Conservation (phyloP, 2,329 filamentous ascomycete genomes). For the Colletotrichum tamarilloi region DNA sequence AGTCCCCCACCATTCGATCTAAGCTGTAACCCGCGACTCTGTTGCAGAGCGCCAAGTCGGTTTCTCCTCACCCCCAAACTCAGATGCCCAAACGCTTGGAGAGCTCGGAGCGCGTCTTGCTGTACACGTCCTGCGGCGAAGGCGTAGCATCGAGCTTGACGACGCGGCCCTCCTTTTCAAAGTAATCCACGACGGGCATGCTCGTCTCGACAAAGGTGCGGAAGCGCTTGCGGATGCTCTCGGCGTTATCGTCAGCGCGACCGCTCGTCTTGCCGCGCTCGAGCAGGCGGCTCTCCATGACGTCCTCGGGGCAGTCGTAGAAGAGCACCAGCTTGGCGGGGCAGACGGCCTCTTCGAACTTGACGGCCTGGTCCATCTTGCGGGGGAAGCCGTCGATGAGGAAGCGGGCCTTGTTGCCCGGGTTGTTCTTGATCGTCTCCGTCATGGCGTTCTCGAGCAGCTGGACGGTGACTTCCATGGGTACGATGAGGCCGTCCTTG, state of each 20-base stretch:
- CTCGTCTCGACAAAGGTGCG: slow-evolving; percentile 93
- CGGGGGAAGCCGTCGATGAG: slow-evolving; percentile 87
- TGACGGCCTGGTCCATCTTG: slow-evolving; percentile 95
- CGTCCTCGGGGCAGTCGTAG: slow-evolving; percentile 90
- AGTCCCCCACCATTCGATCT: background rate
- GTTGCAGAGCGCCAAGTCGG: background rate
- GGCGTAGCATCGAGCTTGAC: slow-evolving; percentile 82
- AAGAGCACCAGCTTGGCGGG: slow-evolving; percentile 89
- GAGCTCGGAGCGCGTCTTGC: slow-evolving; percentile 63
- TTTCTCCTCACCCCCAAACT: slow-evolving; percentile 35
- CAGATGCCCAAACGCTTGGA: slow-evolving; percentile 56
- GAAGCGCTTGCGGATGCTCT: slow-evolving; percentile 97
- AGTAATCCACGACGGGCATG: slow-evolving; percentile 96
- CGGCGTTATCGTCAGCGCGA: slow-evolving; percentile 90
- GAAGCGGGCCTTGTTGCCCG: slow-evolving; percentile 71
- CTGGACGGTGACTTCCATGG: slow-evolving; percentile 98
- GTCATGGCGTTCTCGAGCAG: slow-evolving; percentile 95
- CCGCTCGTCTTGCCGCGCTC: slow-evolving; percentile 95
- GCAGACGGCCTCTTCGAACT: slow-evolving; percentile 92
- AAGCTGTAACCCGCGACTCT: background rate
- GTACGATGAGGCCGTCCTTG: slow-evolving; percentile 93
- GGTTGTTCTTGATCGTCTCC: slow-evolving; percentile 66
- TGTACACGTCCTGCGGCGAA: slow-evolving; percentile 70
- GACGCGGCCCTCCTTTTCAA: slow-evolving; percentile 79
- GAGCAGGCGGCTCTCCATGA: slow-evolving; percentile 86